phyloP scores from a whole-genome alignment of 257 asterid species.

The Gardenia jasminoides region DNA sequence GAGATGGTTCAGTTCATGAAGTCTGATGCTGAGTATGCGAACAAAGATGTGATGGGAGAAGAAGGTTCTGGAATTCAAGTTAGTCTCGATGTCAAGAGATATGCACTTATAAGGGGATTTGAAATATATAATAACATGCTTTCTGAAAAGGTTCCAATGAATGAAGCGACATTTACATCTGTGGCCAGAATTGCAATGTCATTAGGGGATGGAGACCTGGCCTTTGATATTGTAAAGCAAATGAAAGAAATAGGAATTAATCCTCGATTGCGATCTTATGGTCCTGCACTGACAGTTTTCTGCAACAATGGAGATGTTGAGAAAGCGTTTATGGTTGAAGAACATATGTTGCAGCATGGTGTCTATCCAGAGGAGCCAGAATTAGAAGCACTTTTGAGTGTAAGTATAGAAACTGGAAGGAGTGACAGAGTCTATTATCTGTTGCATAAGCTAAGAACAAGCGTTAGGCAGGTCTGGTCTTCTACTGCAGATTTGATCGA shows the following conservation, averaged over 20 bases:
- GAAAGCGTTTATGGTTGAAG: constrained; percentile 65
- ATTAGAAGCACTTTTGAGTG: constrained; percentile 60
- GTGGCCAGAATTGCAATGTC: constrained; percentile 88
- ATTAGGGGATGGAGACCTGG: constrained; percentile 71
- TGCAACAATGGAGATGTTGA: constrained; percentile 65
- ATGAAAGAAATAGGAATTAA: constrained; percentile 63
- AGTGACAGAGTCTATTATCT: constrained; percentile 67
- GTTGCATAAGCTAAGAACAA: constrained; percentile 72
- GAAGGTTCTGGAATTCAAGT: constrained; percentile 42
- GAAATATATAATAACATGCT: constrained; percentile 58
- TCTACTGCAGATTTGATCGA: constrained; percentile 65
- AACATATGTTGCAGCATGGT: constrained; percentile 68
- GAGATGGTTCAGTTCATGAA: constrained; percentile 51
- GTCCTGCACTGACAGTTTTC: constrained; percentile 74
- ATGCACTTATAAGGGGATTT: constrained; percentile 62
- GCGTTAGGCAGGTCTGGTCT: constrained; percentile 64
- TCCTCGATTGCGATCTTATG: constrained; percentile 72
- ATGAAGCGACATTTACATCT: constrained; percentile 77
- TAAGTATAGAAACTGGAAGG: constrained; percentile 55
- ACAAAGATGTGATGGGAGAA: constrained; percentile 17
- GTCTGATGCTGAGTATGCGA: constrained; percentile 22
- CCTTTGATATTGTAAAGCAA: constrained; percentile 63
- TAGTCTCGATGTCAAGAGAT: constrained; percentile 51
- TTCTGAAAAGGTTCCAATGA: constrained; percentile 58
- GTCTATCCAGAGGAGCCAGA: constrained; percentile 81